Evolutionary conservation across 2,329 filamentous ascomycete genomes (phyloP), one percentile per base, ranked within the genome.

Genomic region (Magnaporthiopsis poae): DNA sequence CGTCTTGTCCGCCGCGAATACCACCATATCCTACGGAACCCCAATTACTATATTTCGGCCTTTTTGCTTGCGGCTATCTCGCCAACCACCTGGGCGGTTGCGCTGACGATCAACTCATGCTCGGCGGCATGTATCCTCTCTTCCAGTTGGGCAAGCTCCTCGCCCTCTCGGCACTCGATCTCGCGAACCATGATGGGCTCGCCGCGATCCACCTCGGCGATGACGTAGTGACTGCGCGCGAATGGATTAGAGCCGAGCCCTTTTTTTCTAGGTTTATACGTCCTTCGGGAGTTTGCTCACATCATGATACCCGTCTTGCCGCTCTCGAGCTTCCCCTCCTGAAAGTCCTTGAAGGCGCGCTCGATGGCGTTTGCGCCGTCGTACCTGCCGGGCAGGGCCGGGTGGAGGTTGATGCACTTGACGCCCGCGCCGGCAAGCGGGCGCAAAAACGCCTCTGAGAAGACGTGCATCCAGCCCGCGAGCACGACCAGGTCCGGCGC

Each of bases 391-490:
- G 88, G 89, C 60, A 91, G 76, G 3, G 89, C 87, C 13, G 91
- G 92, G 73, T 96, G 92, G 60, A 96, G 77, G 74, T 96, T 96
- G 72, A 96, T 93, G 61, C 94, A 87, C 31, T 82, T 84, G 52
- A 94, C 81, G 0, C 83, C 83, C 0, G 81, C 85, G 15, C 76
- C 78, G 46, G 85, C 82, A 9, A 96, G 74, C 1, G 91, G 90
- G 11, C 84, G 81, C 63, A 96, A 79, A 74, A 96, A 95, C 1
- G 81, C 79, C 2, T 81, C 80, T 0, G 87, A 88, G 63, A 96
- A 84, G 67, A 96, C 88, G 75, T 95, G 88, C 91, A 96, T 96
- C 84, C 90, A 96, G 2, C 92, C 92, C 3, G 90, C 88, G 70
- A 92, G 90, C 11, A 95, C 88, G 63, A 96, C 86, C 66, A 96